A percentile compares a stretch with the other conserved stretches of the same genome.
Conservation (phyloP, 1,284 basidiomycete species). For the Austroboletus niveus region DNA sequence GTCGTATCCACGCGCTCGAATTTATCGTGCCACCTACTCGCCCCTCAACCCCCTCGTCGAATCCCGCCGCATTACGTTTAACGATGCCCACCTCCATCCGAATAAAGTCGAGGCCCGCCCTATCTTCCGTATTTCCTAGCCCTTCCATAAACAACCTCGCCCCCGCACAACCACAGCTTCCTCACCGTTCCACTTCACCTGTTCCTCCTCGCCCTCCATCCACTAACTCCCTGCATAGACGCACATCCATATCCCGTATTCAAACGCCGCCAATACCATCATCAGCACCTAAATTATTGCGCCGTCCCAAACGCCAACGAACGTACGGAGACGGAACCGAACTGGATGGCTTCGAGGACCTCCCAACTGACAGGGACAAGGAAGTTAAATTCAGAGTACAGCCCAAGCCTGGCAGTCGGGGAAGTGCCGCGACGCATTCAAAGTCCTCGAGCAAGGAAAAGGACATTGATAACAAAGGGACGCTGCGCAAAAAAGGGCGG, state of each 20-base stretch:
- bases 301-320: constrained; percentile 68
- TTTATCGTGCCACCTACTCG: constrained; percentile 71
- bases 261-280: constrained; percentile 35
- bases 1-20: constrained; percentile 55
- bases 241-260: constrained; percentile 22
- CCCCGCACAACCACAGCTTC: constrained; percentile 18
- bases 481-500: constrained; percentile 52
- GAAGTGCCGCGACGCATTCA: constrained; percentile 50
- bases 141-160: constrained; percentile 32
- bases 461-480: constrained; percentile 44
- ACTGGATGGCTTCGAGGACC: constrained; percentile 87
- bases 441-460: constrained; percentile 38
- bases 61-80: constrained; percentile 68
- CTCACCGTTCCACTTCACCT: constrained; percentile 53
- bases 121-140: constrained; percentile 68
- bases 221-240: constrained; percentile 35
- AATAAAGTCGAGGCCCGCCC: constrained; percentile 67
- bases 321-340: constrained; percentile 92
- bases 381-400: constrained; percentile 69
- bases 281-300: constrained; percentile 64
- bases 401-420: constrained; percentile 64
- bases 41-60: constrained; percentile 74
- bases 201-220: constrained; percentile 57
- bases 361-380: constrained; percentile 81
- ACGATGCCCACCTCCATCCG: constrained; percentile 83